Evolutionary conservation across 352 stramenopile species (phyloP).

Genomic region (Globisporangium ultimum): DNA sequence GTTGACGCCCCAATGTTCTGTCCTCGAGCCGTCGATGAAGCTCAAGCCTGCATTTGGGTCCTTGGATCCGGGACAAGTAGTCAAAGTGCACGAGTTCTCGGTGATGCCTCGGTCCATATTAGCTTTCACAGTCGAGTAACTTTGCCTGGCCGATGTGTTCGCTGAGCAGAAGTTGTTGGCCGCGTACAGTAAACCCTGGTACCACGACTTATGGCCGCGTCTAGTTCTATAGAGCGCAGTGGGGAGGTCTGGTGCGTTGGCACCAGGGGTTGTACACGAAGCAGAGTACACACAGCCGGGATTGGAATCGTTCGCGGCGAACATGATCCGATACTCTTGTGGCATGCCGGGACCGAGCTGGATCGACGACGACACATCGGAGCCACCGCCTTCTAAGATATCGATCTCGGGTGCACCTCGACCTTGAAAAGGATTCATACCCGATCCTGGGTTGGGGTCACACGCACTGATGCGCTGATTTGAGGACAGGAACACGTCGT

Average conservation of each 20-base stretch:
- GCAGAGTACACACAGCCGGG: constrained; percentile 37
- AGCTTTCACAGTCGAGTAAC: constrained; percentile 31
- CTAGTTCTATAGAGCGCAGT: constrained; percentile 32
- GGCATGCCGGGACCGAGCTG: constrained; percentile 80
- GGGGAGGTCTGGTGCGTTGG: constrained; percentile 41
- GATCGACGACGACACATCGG: constrained; percentile 82
- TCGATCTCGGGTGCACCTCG: constrained; percentile 91
- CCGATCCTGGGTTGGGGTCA: constrained; percentile 79
- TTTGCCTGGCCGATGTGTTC: constrained; percentile 20
- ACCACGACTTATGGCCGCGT: constrained; percentile 64
- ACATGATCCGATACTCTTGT: constrained; percentile 38
- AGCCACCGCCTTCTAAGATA: constrained; percentile 84
- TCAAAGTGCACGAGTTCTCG: constrained; percentile 50
- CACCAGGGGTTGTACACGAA: constrained; percentile 35
- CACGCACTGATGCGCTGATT: constrained; percentile 73
- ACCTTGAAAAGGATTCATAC: constrained; percentile 63
- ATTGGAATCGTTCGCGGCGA: constrained; percentile 1
- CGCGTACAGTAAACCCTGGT: constrained; percentile 54
- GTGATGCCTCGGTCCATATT: constrained; percentile 16
- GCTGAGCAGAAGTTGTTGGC: constrained; percentile 52
- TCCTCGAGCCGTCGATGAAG: constrained; percentile 27
- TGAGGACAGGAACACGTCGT: constrained; percentile 15
- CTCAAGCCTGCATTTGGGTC: constrained; percentile 48
- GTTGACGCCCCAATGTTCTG: constrained; percentile 53
- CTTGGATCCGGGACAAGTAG: constrained; percentile 38